Evolutionary conservation across 1,284 basidiomycete species (phyloP), one percentile per base, ranked within the genome.

Genomic region (Puccinia hordei): DNA sequence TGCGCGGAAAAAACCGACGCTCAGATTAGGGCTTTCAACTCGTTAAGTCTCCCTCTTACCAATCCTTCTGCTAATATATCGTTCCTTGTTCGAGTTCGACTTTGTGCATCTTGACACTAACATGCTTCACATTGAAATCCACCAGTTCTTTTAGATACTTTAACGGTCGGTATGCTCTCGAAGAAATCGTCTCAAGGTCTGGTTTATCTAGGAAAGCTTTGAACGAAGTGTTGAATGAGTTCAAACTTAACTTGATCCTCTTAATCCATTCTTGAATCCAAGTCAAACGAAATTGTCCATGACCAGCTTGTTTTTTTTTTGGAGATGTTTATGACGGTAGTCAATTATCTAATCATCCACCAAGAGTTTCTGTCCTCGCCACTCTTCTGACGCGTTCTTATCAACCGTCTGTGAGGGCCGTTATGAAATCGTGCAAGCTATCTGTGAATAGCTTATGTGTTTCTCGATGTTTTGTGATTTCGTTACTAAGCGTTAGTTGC

Each of bases 181-280:
- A 80, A 57, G 78, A 80, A 73, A 80, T 80, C 27, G 49, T 80
- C 19, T 72, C 66, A 53, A 53, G 78, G 30, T 73, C 55, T 30
- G 69, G 71, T 3, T 65, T 80, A 53, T 72, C 69, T 44, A 46
- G 55, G 30, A 73, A 72, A 27, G 57, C 57, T 30, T 65, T 80
- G 30, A 66, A 80, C 44, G 78, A 80, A 63, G 78, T 80, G 13
- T 73, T 80, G 51, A 63, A 51, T n/a, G 78, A 63, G 46, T 80
- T 73, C 46, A 61, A 80, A 44, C 22, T 27, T 4, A 73, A 73
- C 38, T 41, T 80, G 49, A 73, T 73, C 27, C 49, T 80, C 19
- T 57, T 73, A 12, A 49, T 80, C 27, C 78, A 80, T 73, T 71
- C 78, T 27, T 80, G 30, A 80, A 59, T 49, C 46, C 46, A 17